Percentiles rank a stretch among this genome's conserved stretches.
Conservation (phyloP, 768 basidiomycete species). For the Scleroderma citrinum region DNA sequence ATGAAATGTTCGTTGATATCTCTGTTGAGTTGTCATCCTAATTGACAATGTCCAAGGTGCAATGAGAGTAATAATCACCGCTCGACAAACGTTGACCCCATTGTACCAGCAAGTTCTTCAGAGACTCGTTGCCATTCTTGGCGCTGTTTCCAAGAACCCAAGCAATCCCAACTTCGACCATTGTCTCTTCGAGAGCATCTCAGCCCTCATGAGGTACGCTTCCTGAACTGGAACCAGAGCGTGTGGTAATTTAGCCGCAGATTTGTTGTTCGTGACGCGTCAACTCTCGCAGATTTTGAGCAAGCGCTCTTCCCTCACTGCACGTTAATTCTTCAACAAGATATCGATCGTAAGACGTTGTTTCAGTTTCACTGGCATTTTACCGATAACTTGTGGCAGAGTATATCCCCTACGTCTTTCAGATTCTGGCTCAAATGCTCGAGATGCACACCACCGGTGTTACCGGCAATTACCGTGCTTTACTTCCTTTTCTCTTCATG, state of each 20-base stretch:
- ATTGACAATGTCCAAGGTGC: slow-evolving; percentile 47
- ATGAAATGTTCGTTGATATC: slow-evolving; percentile 77
- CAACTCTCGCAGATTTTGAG: slow-evolving; percentile 72
- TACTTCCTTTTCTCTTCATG: slow-evolving; percentile 79
- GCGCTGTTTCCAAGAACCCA: slow-evolving; percentile 89
- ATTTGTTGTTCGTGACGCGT: slow-evolving; percentile 70
- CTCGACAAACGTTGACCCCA: slow-evolving; percentile 69
- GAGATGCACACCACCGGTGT: slow-evolving; percentile 64
- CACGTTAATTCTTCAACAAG: slow-evolving; percentile 81
- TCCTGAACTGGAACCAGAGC: not conserved
- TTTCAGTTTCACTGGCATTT: not conserved
- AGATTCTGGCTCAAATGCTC: slow-evolving; percentile 93
- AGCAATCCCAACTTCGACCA: slow-evolving; percentile 98
- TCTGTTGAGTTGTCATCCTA: not conserved
- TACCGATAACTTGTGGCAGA: slow-evolving; percentile 41
- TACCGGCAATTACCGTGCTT: slow-evolving; percentile 69
- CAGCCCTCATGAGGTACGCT: slow-evolving; percentile 79
- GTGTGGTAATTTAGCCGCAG: slow-evolving; percentile 31
- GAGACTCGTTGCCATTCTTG: slow-evolving; percentile 78
- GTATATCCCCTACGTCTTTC: slow-evolving; percentile 97
- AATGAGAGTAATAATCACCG: slow-evolving; percentile 91
- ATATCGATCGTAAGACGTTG: slow-evolving; percentile 73
- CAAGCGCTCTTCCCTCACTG: slow-evolving; percentile 79
- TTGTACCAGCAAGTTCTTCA: slow-evolving; percentile 58
- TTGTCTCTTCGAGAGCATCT: slow-evolving; percentile 93